Conservation (phyloP, 2,329 filamentous ascomycete species). For the Didymella lethalis region DNA sequence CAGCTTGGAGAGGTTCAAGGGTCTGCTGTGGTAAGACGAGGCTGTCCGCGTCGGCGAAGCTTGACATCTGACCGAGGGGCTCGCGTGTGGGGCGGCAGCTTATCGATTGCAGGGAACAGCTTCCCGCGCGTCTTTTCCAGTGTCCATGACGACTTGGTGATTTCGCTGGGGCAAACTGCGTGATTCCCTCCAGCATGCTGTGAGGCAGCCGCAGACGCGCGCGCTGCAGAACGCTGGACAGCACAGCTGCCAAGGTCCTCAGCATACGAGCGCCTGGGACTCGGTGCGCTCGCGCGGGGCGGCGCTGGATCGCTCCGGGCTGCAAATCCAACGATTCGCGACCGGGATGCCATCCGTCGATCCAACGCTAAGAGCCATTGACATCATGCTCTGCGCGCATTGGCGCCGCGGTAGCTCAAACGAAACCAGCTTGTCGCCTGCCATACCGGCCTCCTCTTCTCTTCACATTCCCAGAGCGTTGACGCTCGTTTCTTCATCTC, state of each 20-base stretch:
- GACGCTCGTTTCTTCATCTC: conserved; percentile 9
- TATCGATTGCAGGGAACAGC: conserved; percentile 25
- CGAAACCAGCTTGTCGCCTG: conserved; percentile 22
- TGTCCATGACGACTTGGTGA: conserved; percentile 8
- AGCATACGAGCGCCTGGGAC: background rate
- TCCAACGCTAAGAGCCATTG: conserved; percentile 13
- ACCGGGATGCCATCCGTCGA: conserved; percentile 20
- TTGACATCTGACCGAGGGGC: conserved; percentile 20
- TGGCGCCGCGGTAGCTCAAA: conserved; percentile 17
- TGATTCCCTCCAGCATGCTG: background rate
- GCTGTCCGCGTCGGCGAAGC: conserved; percentile 8
- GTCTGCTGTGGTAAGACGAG: background rate
- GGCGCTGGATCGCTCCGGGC: conserved; percentile 11
- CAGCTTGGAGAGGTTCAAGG: background rate
- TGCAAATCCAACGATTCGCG: conserved; percentile 22
- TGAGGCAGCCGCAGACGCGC: conserved; percentile 3
- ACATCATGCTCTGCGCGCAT: conserved; percentile 9
- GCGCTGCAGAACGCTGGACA: background rate
- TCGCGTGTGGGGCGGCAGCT: conserved; percentile 13
- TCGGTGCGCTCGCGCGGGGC: conserved; percentile 1
- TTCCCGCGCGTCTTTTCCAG: conserved; percentile 11
- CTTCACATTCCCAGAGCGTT: conserved; percentile 5
- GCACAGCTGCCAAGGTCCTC: background rate
- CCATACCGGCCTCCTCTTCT: conserved; percentile 20
- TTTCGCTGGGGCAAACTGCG: background rate